Evolutionary conservation across 179 eudicot genomes (phyloP), one percentile per base, ranked within the genome.

Genomic region (Carnegiea gigantea): DNA sequence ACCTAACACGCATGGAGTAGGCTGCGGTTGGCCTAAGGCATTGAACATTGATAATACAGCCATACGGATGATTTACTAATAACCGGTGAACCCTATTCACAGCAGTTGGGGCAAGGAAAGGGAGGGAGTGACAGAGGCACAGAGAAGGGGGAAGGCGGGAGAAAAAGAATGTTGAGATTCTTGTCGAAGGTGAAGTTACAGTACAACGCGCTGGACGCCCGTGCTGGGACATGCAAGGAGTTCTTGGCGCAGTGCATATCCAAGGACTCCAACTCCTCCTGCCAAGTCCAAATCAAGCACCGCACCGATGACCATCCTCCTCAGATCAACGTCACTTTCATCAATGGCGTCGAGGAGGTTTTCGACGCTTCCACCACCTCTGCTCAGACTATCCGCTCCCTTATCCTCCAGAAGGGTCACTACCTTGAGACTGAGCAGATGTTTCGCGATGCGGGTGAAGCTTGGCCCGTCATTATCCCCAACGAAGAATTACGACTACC

Each of bases 161-260:
- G 60, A 70, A 70, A 74, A 60, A 77, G 54, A 49, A 92, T 93
- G 97, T 75, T 95, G 92, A 93, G 92, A 81, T 95, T 95, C 76
- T 70, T 95, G 28, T 93, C 98, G n/a, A 95, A 93, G 77, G 97
- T 93, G 85, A 87, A 80, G 76, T 84, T 95, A 65, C 97, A 94
- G 64, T 94, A 90, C 92, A 94, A 94, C 82, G 93, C 97, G 13
- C 85, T 94, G 51, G 97, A 95, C 87, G 86, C 90, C 30, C 91
- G 97, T 11, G 81, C 90, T 24, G 97, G 92, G 9, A 86, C 90
- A 28, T 92, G 92, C 81, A 90, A 92, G 89, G 97, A 93, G 84
- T 91, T 94, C 82, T 73, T 94, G 28, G 97, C 98, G 1, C 97
- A 94, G 70, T 93, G 97, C 87, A 94, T 90, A 82, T 93, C 95